Base-by-base conservation (phyloP, 345 rosid genomes). In the Corchorus olitorius region DNA sequence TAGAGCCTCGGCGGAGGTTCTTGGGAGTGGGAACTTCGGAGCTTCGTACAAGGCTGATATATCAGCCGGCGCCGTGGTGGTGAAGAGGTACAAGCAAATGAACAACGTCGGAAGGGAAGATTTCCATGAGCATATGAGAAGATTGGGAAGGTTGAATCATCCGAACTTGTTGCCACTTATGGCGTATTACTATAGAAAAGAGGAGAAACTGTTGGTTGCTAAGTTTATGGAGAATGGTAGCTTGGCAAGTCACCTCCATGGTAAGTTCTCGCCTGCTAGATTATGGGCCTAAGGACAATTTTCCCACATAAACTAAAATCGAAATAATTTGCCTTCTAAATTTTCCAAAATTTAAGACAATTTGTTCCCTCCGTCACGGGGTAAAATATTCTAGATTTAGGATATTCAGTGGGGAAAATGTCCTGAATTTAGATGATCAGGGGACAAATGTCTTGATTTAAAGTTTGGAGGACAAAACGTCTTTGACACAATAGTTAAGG, bases 11-110 rank as follows among this genome's bases (percentile, higher is more conserved):
- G 97, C 97, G 7, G 93, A 92, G 77, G 92, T 92, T 43, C 76
- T 92, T 76, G 97, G 97, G 43, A 92, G 97, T 73, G 97, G 95
- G 65, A 89, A 89, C 39, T 92, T 89, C 65, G 95, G 97, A 37
- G 85, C 93, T 70, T 91, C 97, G 3, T 92, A 89, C 63, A 92
- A 92, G 76, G 90, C 97, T 0, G 82, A 73, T 8, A 83, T 88
- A 39, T 39, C 46, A 63, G 61, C 53, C 2, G 89, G 87, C 6
- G 68, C 83, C 1, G n/a, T 88, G 62, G 97, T 92, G 54, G 97
- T 91, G 65, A 92, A 92, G 88, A 86, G 93, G 86, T 92, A 90
- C 62, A 87, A 89, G 75, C 90, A 89, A 67, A 92, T 92, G 97
- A 92, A 81, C 75, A 84, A 82, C 43, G 85, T 90, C 0, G 91